A percentile compares a stretch with the other conserved stretches of the same genome.
Evolutionary conservation across 2,329 filamentous ascomycete genomes (phyloP).

Genomic region (Cladobotryum protrusum): DNA sequence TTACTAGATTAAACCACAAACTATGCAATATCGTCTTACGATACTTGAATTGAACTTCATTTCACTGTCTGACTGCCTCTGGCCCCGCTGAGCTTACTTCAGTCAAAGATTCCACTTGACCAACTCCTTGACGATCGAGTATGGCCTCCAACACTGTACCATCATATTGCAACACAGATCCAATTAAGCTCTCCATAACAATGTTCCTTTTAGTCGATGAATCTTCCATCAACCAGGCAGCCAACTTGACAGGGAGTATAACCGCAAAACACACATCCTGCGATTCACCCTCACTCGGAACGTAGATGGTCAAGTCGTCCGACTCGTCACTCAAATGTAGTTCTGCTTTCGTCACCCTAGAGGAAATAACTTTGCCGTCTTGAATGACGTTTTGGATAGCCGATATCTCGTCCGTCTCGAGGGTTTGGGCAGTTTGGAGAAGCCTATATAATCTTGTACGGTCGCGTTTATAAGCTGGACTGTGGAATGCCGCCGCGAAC

Average conservation of each 20-base stretch:
- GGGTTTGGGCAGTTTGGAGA: conserved; percentile 15
- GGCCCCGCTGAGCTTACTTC: too few relatives aligned
- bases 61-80: too few relatives aligned
- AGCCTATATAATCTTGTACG: conserved; percentile 11
- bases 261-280: conserved; percentile 25
- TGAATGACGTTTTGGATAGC: conserved; percentile 22
- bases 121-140: too few relatives aligned
- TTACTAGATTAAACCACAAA: too few relatives aligned
- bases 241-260: conserved; percentile 21
- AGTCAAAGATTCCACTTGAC: too few relatives aligned
- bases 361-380: conserved; percentile 15
- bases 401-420: conserved; percentile 26
- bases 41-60: too few relatives aligned
- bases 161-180: conserved; percentile 1
- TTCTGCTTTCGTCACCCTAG: conserved; percentile 16
- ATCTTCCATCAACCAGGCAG: conserved; percentile 31
- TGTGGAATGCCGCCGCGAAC: conserved; percentile 18
- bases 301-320: conserved; percentile 21
- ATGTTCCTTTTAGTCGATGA: conserved; percentile 8
- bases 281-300: conserved; percentile 21
- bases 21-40: too few relatives aligned
- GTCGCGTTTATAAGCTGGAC: conserved; percentile 11
- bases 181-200: not conserved
- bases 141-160: not conserved
- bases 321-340: conserved; percentile 25